These are phyloP conservation scores for Pseudoperonospora humuli DNA, from an alignment of 352 stramenopile genomes.

Conservation along the genomic window DNA sequence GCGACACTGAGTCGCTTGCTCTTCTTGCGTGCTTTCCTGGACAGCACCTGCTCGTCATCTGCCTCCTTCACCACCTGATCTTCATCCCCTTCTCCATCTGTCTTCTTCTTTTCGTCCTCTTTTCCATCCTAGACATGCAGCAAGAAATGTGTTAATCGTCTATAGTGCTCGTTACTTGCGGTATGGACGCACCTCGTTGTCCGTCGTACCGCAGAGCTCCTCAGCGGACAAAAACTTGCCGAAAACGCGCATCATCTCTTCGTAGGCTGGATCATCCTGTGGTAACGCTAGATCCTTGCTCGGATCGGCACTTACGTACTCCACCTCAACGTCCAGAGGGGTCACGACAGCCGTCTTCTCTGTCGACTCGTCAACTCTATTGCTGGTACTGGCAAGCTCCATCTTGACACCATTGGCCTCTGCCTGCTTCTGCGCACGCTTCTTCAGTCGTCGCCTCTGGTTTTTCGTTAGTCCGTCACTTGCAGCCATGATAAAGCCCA, in stretches of 20 bases:
- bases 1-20: conserved; percentile 91
- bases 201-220: conserved; percentile 56
- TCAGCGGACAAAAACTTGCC: conserved; percentile 77
- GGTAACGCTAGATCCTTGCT: conserved; percentile 54
- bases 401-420: conserved; percentile 23
- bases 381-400: not conserved
- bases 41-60: conserved; percentile 53
- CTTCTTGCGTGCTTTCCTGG: conserved; percentile 91
- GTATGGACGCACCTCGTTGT: conserved; percentile 32
- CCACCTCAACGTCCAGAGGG: conserved; percentile 51
- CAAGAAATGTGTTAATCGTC: not conserved
- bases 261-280: conserved; percentile 57
- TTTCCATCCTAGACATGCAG: conserved; percentile 18
- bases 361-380: not conserved
- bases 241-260: conserved; percentile 87
- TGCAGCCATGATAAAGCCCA: conserved; percentile 10
- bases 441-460: conserved; percentile 70
- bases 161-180: not conserved
- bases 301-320: conserved; percentile 78
- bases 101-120: conserved; percentile 19
- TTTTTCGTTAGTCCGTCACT: conserved; percentile 67
- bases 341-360: conserved; percentile 1
- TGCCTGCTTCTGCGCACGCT: conserved; percentile 69
- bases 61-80: conserved; percentile 18
- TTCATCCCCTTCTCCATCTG: conserved; percentile 1